Base-by-base conservation (phyloP, 331 rosid species). In the Spiraea crenata region DNA sequence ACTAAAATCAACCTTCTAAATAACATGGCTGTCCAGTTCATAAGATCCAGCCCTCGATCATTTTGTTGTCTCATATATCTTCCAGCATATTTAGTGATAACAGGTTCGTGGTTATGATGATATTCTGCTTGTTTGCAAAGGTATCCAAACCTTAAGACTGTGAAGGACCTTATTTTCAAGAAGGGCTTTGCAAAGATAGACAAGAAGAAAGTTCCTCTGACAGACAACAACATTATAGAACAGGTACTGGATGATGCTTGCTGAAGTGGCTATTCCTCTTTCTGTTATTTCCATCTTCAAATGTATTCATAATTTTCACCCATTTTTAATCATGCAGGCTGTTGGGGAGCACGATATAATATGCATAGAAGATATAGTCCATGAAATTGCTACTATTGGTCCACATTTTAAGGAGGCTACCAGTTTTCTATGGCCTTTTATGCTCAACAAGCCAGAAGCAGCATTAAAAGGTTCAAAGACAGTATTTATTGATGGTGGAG, bases 291-390 rank as follows among this genome's bases (percentile, higher is more conserved):
- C n/a, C 12, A 8, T 20, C 0, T 17, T 17, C 20, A 10, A 10
- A 19, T 14, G 42, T 5, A 31, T 68, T 76, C 50, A 15, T 73
- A 31, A 83, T 42, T 70, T 20, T 69, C 37, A 7, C 76, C 65
- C n/a, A 3, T 19, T 20, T 39, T 67, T 38, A 62, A 59, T 51
- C 19, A 45, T 57, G 72, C 81, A 93, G 98, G 95, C 81, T 72
- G 69, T 93, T 63, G 97, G 95, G 0, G 74, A 90, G 78, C 41
- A 71, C 61, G 92, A 86, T 19, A 82, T 90, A 52, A 58, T 90
- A 2, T 93, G 98, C 83, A 41, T 93, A 35, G 98, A 93, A 84
- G 98, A 90, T 74, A 79, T 93, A 49, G 97, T 93, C 63, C 88
- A 90, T 78, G 87, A 93, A 75, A 80, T 93, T 63, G 79, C 83